Evolutionary conservation across 2,329 filamentous ascomycete species (phyloP), one percentile per base, ranked within the genome.

Genomic region (Pyrenophora teres): DNA sequence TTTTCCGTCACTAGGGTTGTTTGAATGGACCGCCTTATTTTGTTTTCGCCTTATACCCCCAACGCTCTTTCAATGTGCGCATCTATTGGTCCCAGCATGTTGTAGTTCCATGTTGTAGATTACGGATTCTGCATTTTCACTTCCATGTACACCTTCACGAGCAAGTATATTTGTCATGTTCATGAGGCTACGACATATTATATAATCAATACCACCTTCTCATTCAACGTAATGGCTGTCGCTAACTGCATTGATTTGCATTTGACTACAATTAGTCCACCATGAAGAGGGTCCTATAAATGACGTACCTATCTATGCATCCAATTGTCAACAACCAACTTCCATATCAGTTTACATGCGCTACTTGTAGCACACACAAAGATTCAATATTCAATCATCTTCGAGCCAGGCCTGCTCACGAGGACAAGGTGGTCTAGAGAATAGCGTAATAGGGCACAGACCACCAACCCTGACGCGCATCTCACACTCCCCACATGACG

Each of bases 21-120:
- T 36, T 47, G 57, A 46, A 46, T 48, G 41, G 51, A 52, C 25
- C 47, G 36, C 46, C 36, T 44, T 54, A 32, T 59, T 60, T 44
- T 44, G 30, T 45, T 56, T 50, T 53, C 52, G 65, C 65, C 60
- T 62, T 68, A 68, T 68, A 68, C 64, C 65, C 64, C 55, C 57
- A 57, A 67, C 63, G 57, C 62, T 68, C 65, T 59, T 52, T 67
- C 54, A 31, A 21, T 40, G 40, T 27, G 50, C 45, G 39, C 36
- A 57, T 50, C 32, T 47, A 15, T 33, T 46, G 13, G 40, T 55
- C 49, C 40, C 27, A 53, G 50, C 49, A 52, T 53, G 38, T 52
- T 54, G 25, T 40, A 40, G 33, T 47, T 38, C 33, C 39, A 39
- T 53, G 43, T 39, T 45, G 36, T 40, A 33, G 21, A 36, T 47